These are phyloP conservation scores for Isatis tinctoria DNA, from an alignment of 345 rosid genomes.

Conservation along the genomic window DNA sequence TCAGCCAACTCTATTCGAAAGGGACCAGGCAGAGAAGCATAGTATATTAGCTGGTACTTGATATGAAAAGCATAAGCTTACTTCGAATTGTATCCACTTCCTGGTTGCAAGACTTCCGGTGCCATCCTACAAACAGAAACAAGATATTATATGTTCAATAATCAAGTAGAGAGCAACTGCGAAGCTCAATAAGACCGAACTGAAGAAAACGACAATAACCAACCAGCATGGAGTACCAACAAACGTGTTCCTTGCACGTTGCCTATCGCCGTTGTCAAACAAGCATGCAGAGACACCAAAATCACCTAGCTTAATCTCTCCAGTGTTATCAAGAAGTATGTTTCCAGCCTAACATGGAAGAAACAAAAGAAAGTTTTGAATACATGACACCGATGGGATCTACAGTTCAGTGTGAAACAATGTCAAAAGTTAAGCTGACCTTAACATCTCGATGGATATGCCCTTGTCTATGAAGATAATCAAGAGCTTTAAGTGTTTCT, in stretches of 20 bases:
- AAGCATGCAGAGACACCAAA: conserved; percentile 97
- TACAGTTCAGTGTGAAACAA: background rate
- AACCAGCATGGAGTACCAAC: conserved; percentile 99
- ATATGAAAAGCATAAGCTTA: conserved; percentile 31
- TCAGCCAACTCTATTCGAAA: background rate
- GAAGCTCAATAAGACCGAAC: background rate
- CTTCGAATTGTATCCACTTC: conserved; percentile 96
- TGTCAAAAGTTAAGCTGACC: conserved; percentile 33
- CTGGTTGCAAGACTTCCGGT: conserved; percentile 97
- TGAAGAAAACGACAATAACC: conserved; percentile 22
- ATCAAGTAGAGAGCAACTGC: conserved; percentile 5
- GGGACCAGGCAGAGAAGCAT: conserved; percentile 1
- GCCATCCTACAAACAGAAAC: conserved; percentile 78
- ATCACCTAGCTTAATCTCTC: conserved; percentile 88
- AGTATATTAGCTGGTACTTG: background rate
- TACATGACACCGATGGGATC: background rate
- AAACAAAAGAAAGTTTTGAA: background rate
- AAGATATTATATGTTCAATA: background rate
- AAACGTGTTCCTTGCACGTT: conserved; percentile 93
- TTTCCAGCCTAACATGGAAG: conserved; percentile 75
- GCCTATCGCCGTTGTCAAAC: conserved; percentile 94
- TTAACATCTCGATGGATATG: conserved; percentile 97
- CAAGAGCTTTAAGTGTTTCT: conserved; percentile 83
- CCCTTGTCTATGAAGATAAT: conserved; percentile 97
- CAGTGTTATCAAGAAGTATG: conserved; percentile 71